Conservation (phyloP, 2,329 filamentous ascomycete genomes). For the Aspergillus sp. region DNA sequence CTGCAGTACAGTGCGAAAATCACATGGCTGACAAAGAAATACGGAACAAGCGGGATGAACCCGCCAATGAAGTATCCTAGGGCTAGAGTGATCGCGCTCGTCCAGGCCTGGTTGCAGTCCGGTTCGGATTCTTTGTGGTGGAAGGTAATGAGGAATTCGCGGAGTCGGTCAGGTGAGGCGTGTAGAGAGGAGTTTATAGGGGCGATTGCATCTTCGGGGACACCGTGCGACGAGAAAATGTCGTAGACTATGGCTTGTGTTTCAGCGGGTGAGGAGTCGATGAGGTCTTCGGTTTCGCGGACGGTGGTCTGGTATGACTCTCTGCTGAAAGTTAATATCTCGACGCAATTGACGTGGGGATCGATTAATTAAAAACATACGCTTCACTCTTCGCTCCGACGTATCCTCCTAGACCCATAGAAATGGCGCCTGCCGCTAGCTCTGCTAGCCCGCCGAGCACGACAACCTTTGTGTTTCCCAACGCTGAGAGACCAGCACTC, state of each 20-base stretch:
- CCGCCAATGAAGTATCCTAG: slow-evolving; percentile 70
- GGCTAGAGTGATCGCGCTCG: slow-evolving; percentile 65
- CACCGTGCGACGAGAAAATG: slow-evolving; percentile 43
- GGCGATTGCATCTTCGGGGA: slow-evolving; percentile 36
- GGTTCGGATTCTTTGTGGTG: slow-evolving; percentile 48
- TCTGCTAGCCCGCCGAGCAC: slow-evolving; percentile 75
- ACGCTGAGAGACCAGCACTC: slow-evolving; percentile 64
- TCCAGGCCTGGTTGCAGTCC: slow-evolving; percentile 47
- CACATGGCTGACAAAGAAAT: slow-evolving; percentile 58
- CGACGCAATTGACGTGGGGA: neutral
- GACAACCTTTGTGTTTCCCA: slow-evolving; percentile 65
- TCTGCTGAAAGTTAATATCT: slow-evolving; percentile 19
- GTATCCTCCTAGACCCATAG: slow-evolving; percentile 77
- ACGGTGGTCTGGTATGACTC: slow-evolving; percentile 49
- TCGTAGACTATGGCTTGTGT: slow-evolving; percentile 41
- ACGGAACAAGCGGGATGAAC: slow-evolving; percentile 69
- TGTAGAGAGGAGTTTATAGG: slow-evolving; percentile 40
- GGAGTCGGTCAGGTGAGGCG: slow-evolving; percentile 38
- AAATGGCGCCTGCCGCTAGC: slow-evolving; percentile 72
- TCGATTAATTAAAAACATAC: slow-evolving; percentile 31
- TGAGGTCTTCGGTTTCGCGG: slow-evolving; percentile 43
- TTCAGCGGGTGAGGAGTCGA: slow-evolving; percentile 37
- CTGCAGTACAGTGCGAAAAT: slow-evolving; percentile 51
- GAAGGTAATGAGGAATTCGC: slow-evolving; percentile 51
- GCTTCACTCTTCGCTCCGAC: slow-evolving; percentile 58